Base-by-base conservation (phyloP, 2,329 filamentous ascomycete species). In the Cladosporium sp. region DNA sequence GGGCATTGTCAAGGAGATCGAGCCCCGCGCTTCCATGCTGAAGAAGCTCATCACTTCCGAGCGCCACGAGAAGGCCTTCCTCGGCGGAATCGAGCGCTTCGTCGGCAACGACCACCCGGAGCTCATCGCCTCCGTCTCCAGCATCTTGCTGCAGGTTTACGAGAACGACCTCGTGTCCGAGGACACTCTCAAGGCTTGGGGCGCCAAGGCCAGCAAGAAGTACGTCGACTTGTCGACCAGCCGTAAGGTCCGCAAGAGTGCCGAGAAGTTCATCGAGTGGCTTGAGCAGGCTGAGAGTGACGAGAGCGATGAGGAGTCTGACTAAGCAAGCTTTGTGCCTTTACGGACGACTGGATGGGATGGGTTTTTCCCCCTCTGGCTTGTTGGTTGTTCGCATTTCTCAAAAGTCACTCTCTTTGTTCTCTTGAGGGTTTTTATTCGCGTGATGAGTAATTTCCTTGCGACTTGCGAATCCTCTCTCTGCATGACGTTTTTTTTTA, bases 141-240 rank as follows among this genome's bases (percentile, higher is more conserved):
- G 88, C 70, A 87, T 98, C 62, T 79, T 98, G 56, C 82, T 95
- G 69, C 80, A 86, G 63, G 86, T 92, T 74, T 98, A 97, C 72
- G 82, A 96, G 72, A 79, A 89, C 63, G 93, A 98, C 60, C 79
- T 98, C 49, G 76, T 95, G 62, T 83, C 79, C 45, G 93, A 98
- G 75, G 91, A 95, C 56, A 82, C 90, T 13, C 82, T 95, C 67
- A 87, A 85, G 72, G 85, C 85, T 61, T 98, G 93, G 92, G 92
- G 91, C 58, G 79, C 81, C 67, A 95, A 93, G 79, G 90, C 92
- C 53, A 95, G 89, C 82, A 96, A 95, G 85, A 96, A 96, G 77
- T 97, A 97, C 69, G 88, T 94, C 61, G 92, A 97, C 68, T 72
- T 94, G 54, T 68, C 84, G 53, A 91, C 84, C 54, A 95, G 89